Evolutionary conservation across 2,329 filamentous ascomycete species (phyloP).

Genomic region (Fusarium denticulatum): DNA sequence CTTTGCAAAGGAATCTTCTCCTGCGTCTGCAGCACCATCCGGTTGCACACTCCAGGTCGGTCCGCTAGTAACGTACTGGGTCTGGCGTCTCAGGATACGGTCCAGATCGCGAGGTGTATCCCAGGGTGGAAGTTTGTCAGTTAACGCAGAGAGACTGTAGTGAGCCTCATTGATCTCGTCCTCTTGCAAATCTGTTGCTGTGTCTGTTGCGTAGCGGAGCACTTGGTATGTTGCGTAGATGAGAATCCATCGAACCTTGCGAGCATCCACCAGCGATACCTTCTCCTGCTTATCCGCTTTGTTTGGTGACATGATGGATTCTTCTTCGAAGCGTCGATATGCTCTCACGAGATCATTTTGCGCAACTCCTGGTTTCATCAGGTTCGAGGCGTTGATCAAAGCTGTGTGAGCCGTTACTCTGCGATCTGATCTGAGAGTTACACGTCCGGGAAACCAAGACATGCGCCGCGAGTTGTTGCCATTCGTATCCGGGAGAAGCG

Average conservation of each 20-base stretch:
- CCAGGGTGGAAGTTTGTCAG: slow-evolving; percentile 59
- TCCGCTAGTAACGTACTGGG: slow-evolving; percentile 36
- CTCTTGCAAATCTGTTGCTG: slow-evolving; percentile 67
- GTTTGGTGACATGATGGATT: slow-evolving; percentile 58
- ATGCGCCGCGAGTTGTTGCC: slow-evolving; percentile 47
- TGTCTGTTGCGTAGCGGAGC: slow-evolving; percentile 70
- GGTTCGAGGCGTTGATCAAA: slow-evolving; percentile 61
- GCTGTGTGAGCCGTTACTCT: slow-evolving; percentile 63
- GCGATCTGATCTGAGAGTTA: slow-evolving; percentile 58
- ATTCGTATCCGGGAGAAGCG: slow-evolving; percentile 67
- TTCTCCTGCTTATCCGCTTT: slow-evolving; percentile 67
- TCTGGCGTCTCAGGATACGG: slow-evolving; percentile 44
- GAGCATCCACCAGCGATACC: slow-evolving; percentile 67
- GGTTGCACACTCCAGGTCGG: slow-evolving; percentile 17
- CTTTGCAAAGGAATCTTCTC: slow-evolving; percentile 17
- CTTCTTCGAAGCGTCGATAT: slow-evolving; percentile 76
- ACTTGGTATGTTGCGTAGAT: slow-evolving; percentile 79
- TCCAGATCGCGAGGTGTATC: slow-evolving; percentile 45
- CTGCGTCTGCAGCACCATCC: background rate
- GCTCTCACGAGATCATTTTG: slow-evolving; percentile 70
- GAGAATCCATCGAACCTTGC: slow-evolving; percentile 82
- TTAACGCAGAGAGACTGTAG: slow-evolving; percentile 65
- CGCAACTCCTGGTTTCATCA: slow-evolving; percentile 49
- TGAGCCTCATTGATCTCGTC: slow-evolving; percentile 66
- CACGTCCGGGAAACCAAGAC: slow-evolving; percentile 54